phyloP scores from a whole-genome alignment of 148 eudicot genomes.

The Camellia sinensis region DNA sequence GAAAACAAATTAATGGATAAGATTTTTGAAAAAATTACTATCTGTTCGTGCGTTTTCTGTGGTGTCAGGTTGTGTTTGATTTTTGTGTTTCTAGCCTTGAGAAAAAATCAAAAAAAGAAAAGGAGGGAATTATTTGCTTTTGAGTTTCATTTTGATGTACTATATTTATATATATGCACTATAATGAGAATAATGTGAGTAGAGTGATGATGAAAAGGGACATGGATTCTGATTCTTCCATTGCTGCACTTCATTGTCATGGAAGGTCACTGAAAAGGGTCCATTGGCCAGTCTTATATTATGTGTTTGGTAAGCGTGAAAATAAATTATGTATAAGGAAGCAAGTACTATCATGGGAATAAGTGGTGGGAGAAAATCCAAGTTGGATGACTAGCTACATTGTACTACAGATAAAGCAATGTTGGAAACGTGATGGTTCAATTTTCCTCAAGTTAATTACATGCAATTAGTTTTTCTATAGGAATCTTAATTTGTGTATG shows the following conservation, averaged over 20 bases:
- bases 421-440: not conserved
- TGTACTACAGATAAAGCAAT: no score
- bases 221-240: constrained; percentile 10
- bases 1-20: no score
- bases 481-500: no score
- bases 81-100: no score
- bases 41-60: no score
- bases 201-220: not conserved
- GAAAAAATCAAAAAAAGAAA: not conserved
- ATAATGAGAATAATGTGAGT: not conserved
- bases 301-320: not conserved
- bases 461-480: no score
- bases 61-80: no score
- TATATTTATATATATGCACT: no score
- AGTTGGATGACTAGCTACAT: no score
- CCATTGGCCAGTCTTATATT: not conserved
- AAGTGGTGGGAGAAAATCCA: not conserved
- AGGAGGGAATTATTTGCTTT: not conserved
- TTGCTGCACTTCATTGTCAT: constrained; percentile 1
- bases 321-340: not conserved
- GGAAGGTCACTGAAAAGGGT: constrained; percentile 11
- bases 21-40: no score
- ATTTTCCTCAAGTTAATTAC: no score
- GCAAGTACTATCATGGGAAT: not conserved
- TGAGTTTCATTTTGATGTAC: constrained; percentile 4